Evolutionary conservation across 305 asterid genomes (phyloP), one percentile per base, ranked within the genome.

Genomic region (Fraxinus paxiana): DNA sequence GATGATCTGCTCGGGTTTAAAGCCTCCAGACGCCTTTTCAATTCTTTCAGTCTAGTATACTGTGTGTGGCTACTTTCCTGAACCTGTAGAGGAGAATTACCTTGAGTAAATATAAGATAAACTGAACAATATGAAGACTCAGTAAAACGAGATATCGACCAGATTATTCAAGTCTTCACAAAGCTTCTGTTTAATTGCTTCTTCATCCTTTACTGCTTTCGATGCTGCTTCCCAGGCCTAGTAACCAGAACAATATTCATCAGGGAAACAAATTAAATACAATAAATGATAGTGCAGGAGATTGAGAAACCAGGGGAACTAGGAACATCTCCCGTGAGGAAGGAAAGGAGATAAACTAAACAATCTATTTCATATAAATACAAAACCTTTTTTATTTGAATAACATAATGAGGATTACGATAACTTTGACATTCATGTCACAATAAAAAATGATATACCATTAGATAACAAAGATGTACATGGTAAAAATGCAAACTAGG

Each of bases 181-280:
- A 59, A 95, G 98, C 90, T 89, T 89, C 85, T 95, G 94, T 84
- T 95, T 95, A 28, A 38, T 34, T 84, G 88, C 92, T 88, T 94
- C 98, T 89, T 95, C 99, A 76, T 95, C 97, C 87, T 90, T 92
- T 46, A 92, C 92, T 77, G 82, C 90, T 80, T 91, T 89, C 24
- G 89, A 89, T 65, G 97, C 98, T 83, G 89, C 97, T 90, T 94
- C 98, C 98, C 96, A 92, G 83, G 92, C 97, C 98, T 92, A 84
- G 82, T 78, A 59, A 73, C 84, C 76, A 72, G 59, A 74, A 83
- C 35, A 79, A 78, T 38, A 59, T 34, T 59, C 54, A 78, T 77
- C 81, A 82, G 43, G 63, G 74, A 80, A 59, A 78, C 37, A 34
- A 37, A 59, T 2, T 3, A 65, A 65, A 26, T 28, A 65, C 73